Percentiles rank a stretch among this genome's conserved stretches.
phyloP scores from a whole-genome alignment of 2,329 filamentous ascomycete genomes.

The Aschersonia sp. region DNA sequence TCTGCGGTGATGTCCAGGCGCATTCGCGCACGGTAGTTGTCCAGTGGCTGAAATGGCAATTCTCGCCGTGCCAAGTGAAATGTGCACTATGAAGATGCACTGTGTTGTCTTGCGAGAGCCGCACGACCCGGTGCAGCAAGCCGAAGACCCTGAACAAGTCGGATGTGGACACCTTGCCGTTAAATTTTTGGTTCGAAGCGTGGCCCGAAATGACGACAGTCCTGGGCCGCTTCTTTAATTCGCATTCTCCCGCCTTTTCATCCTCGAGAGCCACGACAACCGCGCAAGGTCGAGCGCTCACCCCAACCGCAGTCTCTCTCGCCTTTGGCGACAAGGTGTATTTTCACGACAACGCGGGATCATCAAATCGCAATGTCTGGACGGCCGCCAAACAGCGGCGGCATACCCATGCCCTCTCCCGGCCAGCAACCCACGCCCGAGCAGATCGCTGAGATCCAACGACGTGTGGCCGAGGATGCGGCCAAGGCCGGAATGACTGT shows the following conservation, averaged over 20 bases:
- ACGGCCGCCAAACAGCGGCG: conserved; percentile 11
- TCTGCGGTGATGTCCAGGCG: too few relatives aligned
- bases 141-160: neutral
- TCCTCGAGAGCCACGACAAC: neutral
- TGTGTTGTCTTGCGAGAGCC: conserved; percentile 13
- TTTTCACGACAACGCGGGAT: neutral
- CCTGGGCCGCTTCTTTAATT: neutral
- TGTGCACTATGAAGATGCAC: too few relatives aligned
- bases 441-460: conserved; percentile 74
- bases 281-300: too few relatives aligned
- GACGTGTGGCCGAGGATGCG: conserved; percentile 69
- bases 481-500: conserved; percentile 73
- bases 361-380: conserved; percentile 11
- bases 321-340: conserved; percentile 3
- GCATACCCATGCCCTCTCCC: conserved; percentile 12
- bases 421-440: conserved; percentile 54
- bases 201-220: neutral
- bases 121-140: conserved; percentile 10
- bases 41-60: neutral
- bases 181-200: neutral
- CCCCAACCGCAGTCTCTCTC: neutral
- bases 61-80: too few relatives aligned
- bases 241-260: neutral
- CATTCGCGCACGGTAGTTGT: neutral
- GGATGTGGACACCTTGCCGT: conserved; percentile 24